Evolutionary conservation across 768 basidiomycete genomes (phyloP).

Genomic region (Russula virescens): DNA sequence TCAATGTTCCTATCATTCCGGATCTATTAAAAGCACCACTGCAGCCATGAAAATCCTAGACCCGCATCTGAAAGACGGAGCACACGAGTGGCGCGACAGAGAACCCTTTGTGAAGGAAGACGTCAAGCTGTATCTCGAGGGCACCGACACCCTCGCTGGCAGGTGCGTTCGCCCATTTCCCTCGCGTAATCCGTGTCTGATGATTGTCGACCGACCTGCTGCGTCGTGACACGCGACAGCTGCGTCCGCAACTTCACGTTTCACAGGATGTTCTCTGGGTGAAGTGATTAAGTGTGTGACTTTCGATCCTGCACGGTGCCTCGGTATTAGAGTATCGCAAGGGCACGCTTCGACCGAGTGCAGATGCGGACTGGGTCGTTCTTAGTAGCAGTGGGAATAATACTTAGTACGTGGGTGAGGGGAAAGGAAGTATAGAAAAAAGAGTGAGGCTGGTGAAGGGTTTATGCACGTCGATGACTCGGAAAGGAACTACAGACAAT

Average conservation of each 20-base stretch:
- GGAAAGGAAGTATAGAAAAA: conserved; percentile 67
- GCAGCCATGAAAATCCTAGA: conserved; percentile 83
- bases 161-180: conserved; percentile 42
- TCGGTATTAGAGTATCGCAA: conserved; percentile 75
- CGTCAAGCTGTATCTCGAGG: conserved; percentile 73
- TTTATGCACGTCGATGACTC: neutral
- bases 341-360: conserved; percentile 75
- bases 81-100: conserved; percentile 85
- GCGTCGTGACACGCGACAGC: conserved; percentile 76
- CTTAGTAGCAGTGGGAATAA: conserved; percentile 61
- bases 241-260: conserved; percentile 81
- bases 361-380: conserved; percentile 79
- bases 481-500: neutral
- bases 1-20: neutral
- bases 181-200: neutral
- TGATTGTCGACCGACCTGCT: conserved; percentile 30
- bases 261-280: conserved; percentile 77
- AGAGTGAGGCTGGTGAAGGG: conserved; percentile 1
- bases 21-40: neutral
- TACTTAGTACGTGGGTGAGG: conserved; percentile 71
- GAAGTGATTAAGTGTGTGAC: conserved; percentile 86
- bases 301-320: conserved; percentile 76
- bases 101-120: conserved; percentile 77
- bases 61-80: conserved; percentile 75
- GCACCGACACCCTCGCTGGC: conserved; percentile 83